Evolutionary conservation across 352 stramenopile species (phyloP), one percentile per base, ranked within the genome.

Genomic region (Plasmopara muralis): DNA sequence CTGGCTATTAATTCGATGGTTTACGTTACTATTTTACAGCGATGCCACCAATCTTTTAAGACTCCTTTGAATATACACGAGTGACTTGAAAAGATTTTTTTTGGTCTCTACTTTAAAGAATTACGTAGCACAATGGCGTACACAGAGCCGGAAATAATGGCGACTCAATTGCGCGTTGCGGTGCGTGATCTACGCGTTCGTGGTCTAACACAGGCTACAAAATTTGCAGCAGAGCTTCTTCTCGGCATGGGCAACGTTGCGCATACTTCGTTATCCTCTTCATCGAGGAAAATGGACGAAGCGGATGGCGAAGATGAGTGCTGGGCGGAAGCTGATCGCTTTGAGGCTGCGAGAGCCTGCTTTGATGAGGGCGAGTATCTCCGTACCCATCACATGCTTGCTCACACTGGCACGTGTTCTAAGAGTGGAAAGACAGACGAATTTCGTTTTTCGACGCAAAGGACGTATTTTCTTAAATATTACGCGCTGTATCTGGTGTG

Each of bases 281-380:
- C 38, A 5, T n/a, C 9, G 10, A 54, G 29, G 31, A 60, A 29
- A 45, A 35, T 14, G 13, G 45, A 43, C 8, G 31, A 60, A 0
- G 48, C 7, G 18, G 29, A 42, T 33, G 57, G 64, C n/a, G 53
- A 64, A 1, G 3, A 15, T 13, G 55, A 60, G 9, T 38, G 58
- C 20, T 64, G 43, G 51, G 47, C 57, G 28, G 58, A 65, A 46
- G 51, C 67, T 18, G 71, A 74, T 48, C 68, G 68, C 37, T 83
- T 85, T 45, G 76, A 88, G 40, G 77, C 84, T 12, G 77, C 81
- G 20, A 78, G 65, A 47, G 70, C 77, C 28, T 87, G 64, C 20
- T 84, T 92, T 41, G 83, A 92, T 29, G 55, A 73, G 38, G 69
- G 70, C 45, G 83, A 93, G 61, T 92, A 85, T 42, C 53, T 88